These are phyloP conservation scores for Auricularia sp. DNA, from an alignment of 768 basidiomycete genomes.

Conservation along the genomic window DNA sequence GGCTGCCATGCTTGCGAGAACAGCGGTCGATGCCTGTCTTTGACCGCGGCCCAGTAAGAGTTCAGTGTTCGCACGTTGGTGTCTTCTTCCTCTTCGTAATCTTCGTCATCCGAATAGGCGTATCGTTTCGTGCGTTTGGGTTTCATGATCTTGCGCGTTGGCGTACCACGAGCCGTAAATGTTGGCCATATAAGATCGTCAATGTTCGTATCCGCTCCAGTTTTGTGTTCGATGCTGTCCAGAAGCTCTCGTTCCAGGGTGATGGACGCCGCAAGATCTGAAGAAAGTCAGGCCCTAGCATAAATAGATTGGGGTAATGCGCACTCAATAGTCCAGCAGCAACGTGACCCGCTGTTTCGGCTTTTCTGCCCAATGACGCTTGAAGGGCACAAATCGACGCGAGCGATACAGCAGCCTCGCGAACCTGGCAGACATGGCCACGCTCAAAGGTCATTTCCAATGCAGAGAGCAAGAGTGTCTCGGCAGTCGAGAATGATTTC, in stretches of 20 bases:
- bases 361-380: conserved; percentile 59
- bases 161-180: conserved; percentile 17
- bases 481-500: conserved; percentile 52
- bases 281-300: not conserved
- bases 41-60: conserved; percentile 54
- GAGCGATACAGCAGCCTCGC: conserved; percentile 63
- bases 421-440: conserved; percentile 60
- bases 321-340: conserved; percentile 46
- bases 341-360: conserved; percentile 35
- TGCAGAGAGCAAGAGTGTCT: conserved; percentile 57
- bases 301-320: not conserved
- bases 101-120: conserved; percentile 20
- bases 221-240: conserved; percentile 69
- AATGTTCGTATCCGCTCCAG: conserved; percentile 26
- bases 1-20: conserved; percentile 9
- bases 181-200: conserved; percentile 75
- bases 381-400: conserved; percentile 66
- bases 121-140: conserved; percentile 14
- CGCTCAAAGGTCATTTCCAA: conserved; percentile 42
- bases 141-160: not conserved
- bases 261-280: conserved; percentile 67
- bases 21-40: conserved; percentile 42
- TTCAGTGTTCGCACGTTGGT: conserved; percentile 21
- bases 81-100: conserved; percentile 27
- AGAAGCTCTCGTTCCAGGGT: conserved; percentile 80